Base-by-base conservation (phyloP, 2,329 filamentous ascomycete species). In the Cladosporium sphaerospermum region DNA sequence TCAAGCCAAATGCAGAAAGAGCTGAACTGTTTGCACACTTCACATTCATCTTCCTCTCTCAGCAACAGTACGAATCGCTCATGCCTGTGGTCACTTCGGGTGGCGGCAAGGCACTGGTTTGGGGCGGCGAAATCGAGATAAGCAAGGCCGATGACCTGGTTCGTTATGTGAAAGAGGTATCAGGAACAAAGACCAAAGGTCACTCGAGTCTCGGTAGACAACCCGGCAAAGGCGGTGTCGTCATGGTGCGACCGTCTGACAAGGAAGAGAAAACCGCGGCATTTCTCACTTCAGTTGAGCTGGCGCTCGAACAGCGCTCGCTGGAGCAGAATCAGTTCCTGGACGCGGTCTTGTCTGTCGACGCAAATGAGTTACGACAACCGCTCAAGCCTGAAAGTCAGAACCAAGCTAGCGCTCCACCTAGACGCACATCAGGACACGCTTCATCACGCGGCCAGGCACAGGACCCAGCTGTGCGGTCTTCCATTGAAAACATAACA, bases 291-390 rank as follows among this genome's bases (percentile, higher is more conserved):
- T 51, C 55, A 3, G 80, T 95, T 13, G 87, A 90, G 2, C 67
- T 85, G 16, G 76, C 82, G 43, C 78, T 95, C 10, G 85, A 90
- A 56, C 90, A 95, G 66, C 82, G 89, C 3, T 84, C 90, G 2
- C 85, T 96, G 50, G 84, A 92, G 61, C 90, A 96, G 64, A 90
- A 86, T 54, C 91, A 96, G 62, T 95, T 99, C 57, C 77, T 99
- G 2, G 89, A 96, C 67, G 88, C 88, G 1, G 93, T 99, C 43
- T 72, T 97, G 28, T 83, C 77, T n/a, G 86, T 86, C 47, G 85
- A 97, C 70, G 82, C 89, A 6, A 82, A 79, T 55, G 78, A 80
- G 41, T 75, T 97, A 16, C 83, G 88, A 54, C 80, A 83, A 36
- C 79, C 84, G 5, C 77, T 95, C 5, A 69, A 71, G 10, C 69